phyloP scores from a whole-genome alignment of 805 yeast species.

The Myxozyma vanderwaltii region DNA sequence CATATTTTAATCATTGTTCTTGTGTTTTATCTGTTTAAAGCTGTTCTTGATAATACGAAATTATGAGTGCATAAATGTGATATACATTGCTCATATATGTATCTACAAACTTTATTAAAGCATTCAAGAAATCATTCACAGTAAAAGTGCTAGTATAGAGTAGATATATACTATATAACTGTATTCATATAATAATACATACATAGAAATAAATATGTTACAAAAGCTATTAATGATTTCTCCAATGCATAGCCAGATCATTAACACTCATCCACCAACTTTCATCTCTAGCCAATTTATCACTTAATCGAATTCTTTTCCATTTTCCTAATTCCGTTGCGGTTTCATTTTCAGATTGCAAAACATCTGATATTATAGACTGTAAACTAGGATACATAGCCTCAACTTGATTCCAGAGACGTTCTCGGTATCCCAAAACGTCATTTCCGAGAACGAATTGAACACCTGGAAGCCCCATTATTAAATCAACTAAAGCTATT shows the following conservation, averaged over 20 bases:
- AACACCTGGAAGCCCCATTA: conserved; percentile 28
- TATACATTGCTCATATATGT: too few relatives aligned
- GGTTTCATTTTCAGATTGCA: neutral
- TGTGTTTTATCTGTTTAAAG: too few relatives aligned
- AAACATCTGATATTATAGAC: neutral
- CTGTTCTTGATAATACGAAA: too few relatives aligned
- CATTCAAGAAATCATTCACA: too few relatives aligned
- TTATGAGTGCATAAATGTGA: too few relatives aligned
- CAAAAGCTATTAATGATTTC: neutral
- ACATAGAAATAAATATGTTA: too few relatives aligned
- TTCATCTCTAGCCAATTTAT: conserved; percentile 22
- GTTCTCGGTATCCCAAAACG: conserved; percentile 22
- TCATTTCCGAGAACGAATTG: conserved; percentile 29
- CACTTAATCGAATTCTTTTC: conserved; percentile 20
- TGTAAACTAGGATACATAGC: conserved; percentile 7
- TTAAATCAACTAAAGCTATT: conserved; percentile 41
- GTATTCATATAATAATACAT: too few relatives aligned
- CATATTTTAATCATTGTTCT: too few relatives aligned
- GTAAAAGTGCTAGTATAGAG: too few relatives aligned
- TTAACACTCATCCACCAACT: conserved; percentile 34
- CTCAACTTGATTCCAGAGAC: conserved; percentile 20
- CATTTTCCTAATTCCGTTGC: conserved; percentile 3
- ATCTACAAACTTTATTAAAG: too few relatives aligned
- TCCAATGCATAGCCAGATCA: conserved; percentile 33
- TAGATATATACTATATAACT: too few relatives aligned